Evolutionary conservation across 2,329 filamentous ascomycete species (phyloP), one percentile per base, ranked within the genome.

Genomic region (Fusarium annulatum): DNA sequence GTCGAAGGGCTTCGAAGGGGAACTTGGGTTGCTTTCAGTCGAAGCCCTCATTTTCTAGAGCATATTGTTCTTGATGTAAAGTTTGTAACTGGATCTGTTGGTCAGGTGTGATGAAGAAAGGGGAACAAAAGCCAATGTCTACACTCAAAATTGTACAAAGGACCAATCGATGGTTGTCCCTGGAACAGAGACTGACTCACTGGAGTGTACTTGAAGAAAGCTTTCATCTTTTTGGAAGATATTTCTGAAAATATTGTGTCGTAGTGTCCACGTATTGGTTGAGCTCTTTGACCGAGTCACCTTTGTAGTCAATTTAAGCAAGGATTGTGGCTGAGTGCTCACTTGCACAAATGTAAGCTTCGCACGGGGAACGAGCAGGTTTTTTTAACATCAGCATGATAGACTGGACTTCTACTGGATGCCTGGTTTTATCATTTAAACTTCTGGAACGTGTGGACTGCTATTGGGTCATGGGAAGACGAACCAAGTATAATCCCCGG

Each of bases 201-300:
- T 9, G 12, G 18, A 3, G 4, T 36, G 3, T 21, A 36, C 12
- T 6, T 19, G 16, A 34, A 34, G 8, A 34, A 19, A 9, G 18
- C n/a, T 15, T 19, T 52, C 9, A 3, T n/a, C 8, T 9, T 7
- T 19, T 33, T 3, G 7, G 0, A 36, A 21, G 9, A 8, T 7
- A 11, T 4, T 26, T 26, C 18, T 15, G 12, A 10, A 6, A 2
- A 21, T 6, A 4, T 19, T 1, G 1, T 19, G 16, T 11, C 6
- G 48, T 26, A 26, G 49, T 52, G n/a, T 36, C 21, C n/a, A 36
- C 2, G 12, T 26, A 21, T 36, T 52, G n/a, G 49, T 15, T 26
- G 12, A 52, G 12, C n/a, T 26, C 12, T 21, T 36, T 36, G 33
- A 36, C 26, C 7, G 30, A 36, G 18, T 52, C n/a, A 52, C 12